Conservation (phyloP, 192 early-diverging fungal genomes). For the Rhizoclosmatium sp. region DNA sequence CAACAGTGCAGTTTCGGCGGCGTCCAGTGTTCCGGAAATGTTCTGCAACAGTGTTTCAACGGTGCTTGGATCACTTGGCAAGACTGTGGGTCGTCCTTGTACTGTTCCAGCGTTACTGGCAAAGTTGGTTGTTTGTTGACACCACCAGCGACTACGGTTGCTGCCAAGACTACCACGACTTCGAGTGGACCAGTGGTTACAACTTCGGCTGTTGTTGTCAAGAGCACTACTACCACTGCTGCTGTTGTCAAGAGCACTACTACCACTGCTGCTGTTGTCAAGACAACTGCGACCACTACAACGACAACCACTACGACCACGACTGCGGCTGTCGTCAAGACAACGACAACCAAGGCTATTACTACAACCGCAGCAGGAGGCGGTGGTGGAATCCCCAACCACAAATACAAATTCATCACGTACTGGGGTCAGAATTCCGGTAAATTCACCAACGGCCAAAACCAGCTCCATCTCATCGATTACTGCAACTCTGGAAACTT, state of each 20-base stretch:
- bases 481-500: conserved; percentile 10
- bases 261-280: neutral
- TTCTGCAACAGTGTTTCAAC: neutral
- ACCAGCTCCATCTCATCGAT: neutral
- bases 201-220: neutral
- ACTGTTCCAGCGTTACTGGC: neutral
- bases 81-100: neutral
- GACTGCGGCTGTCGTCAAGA: neutral
- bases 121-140: neutral
- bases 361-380: neutral
- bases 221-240: neutral
- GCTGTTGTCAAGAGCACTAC: neutral
- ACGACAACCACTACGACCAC: neutral
- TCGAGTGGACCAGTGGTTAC: neutral
- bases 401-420: conserved; percentile 21
- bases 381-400: neutral
- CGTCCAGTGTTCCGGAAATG: neutral
- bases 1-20: neutral
- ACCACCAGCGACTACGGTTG: neutral
- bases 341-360: neutral
- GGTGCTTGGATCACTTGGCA: neutral
- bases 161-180: neutral
- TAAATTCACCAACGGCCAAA: conserved; percentile 6
- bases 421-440: conserved; percentile 30
- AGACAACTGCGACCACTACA: conserved; percentile 7